Conservation (phyloP, 2,329 filamentous ascomycete genomes). For the Fusarium sarcochroum region DNA sequence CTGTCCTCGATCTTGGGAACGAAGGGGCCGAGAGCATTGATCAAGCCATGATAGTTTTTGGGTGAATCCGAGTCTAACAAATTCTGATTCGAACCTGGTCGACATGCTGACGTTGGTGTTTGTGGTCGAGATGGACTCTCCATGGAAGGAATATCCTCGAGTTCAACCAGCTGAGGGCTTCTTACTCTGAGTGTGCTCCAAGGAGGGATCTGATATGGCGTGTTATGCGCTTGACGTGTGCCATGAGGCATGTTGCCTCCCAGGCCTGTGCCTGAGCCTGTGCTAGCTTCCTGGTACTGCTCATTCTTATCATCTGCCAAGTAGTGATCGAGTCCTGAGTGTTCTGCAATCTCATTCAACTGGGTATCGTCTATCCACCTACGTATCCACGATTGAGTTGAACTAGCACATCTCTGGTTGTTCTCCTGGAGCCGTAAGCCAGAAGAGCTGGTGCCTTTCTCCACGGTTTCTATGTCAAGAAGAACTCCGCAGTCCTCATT, state of each 20-base stretch:
- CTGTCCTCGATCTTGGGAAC: neutral
- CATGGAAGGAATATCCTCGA: neutral
- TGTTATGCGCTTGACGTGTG: neutral
- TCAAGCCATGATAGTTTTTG: constrained; percentile 12
- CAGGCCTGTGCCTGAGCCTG: neutral
- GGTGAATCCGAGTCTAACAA: constrained; percentile 25
- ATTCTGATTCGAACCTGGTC: neutral
- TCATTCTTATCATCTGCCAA: neutral
- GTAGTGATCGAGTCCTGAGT: neutral
- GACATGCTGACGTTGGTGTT: neutral
- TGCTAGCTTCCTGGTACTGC: neutral
- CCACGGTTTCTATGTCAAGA: neutral
- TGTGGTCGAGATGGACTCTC: neutral
- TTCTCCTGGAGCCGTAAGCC: neutral
- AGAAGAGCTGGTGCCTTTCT: neutral
- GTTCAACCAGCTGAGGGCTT: neutral
- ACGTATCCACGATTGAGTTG: constrained; percentile 1
- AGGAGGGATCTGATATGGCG: neutral
- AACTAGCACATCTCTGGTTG: neutral
- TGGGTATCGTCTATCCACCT: constrained; percentile 21
- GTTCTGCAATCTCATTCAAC: neutral
- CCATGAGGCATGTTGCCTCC: no score
- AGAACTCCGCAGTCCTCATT: neutral
- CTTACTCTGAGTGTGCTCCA: neutral
- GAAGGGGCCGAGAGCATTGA: neutral